These are phyloP conservation scores for Barnettozyma wickerhamii DNA, from an alignment of 805 yeast species.

Conservation along the genomic window DNA sequence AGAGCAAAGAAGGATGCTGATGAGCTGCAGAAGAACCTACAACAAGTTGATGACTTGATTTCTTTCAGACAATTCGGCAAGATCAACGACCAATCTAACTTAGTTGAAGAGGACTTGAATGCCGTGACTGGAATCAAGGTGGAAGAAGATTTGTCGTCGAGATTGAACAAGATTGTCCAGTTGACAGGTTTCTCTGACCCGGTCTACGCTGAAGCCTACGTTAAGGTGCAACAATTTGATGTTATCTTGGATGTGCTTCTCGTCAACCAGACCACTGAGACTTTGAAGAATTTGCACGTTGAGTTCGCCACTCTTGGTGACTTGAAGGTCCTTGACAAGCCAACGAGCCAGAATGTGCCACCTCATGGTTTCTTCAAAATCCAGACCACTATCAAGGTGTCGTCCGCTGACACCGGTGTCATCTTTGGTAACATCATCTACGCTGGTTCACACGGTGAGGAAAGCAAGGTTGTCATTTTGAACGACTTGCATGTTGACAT, in stretches of 20 bases:
- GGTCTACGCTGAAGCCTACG: slow-evolving; percentile 95
- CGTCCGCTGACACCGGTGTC: slow-evolving; percentile 97
- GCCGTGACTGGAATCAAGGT: slow-evolving; percentile 49
- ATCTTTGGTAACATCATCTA: slow-evolving; percentile 95
- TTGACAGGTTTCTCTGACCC: slow-evolving; percentile 98
- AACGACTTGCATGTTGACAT: slow-evolving; percentile 95
- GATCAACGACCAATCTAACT: slow-evolving; percentile 36
- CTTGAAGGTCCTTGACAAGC: slow-evolving; percentile 88
- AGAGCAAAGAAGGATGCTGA: slow-evolving; percentile 53
- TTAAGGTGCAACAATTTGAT: slow-evolving; percentile 94
- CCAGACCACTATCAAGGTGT: slow-evolving; percentile 86
- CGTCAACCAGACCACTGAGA: slow-evolving; percentile 90
- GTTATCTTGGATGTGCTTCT: slow-evolving; percentile 89
- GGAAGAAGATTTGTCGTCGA: slow-evolving; percentile 64
- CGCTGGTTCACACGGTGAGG: slow-evolving; percentile 92
- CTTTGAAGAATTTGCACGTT: slow-evolving; percentile 85
- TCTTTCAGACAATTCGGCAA: slow-evolving; percentile 73
- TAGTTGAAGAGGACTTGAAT: slow-evolving; percentile 54
- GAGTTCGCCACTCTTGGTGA: slow-evolving; percentile 97
- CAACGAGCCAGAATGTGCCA: slow-evolving; percentile 84
- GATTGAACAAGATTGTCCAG: slow-evolving; percentile 83
- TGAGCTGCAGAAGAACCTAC: slow-evolving; percentile 57
- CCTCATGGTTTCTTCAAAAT: slow-evolving; percentile 96
- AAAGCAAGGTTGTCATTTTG: slow-evolving; percentile 82
- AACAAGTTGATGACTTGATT: slow-evolving; percentile 75